phyloP scores from a whole-genome alignment of 768 basidiomycete species.

The Mycena capillaripes region DNA sequence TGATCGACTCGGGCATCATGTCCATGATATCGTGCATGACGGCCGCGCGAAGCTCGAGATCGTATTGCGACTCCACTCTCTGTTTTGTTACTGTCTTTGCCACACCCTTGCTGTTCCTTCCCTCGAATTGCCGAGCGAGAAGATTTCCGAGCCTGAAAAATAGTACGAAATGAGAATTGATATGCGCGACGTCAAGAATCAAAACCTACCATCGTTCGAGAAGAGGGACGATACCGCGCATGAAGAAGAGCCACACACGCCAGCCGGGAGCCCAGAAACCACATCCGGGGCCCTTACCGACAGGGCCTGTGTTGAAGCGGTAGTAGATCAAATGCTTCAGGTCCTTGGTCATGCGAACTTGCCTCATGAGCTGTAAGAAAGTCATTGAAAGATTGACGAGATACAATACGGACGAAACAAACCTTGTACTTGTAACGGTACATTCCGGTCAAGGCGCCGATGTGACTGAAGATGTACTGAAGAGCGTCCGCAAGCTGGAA shows the following conservation, averaged over 20 bases:
- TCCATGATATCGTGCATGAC: conserved; percentile 99
- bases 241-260: conserved; percentile 99
- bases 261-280: conserved; percentile 99
- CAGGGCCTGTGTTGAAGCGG: conserved; percentile 99
- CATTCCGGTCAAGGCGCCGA: conserved; percentile 99
- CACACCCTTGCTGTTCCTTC: conserved; percentile 95
- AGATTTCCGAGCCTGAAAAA: conserved; percentile 86
- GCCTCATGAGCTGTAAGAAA: conserved; percentile 86
- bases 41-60: conserved; percentile 95
- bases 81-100: conserved; percentile 99
- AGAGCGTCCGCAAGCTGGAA: conserved; percentile 99
- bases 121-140: conserved; percentile 98
- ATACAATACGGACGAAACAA: conserved; percentile 32
- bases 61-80: conserved; percentile 98
- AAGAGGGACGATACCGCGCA: conserved; percentile 98
- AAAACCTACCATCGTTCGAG: conserved; percentile 88
- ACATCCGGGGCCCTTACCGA: conserved; percentile 98
- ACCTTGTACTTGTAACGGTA: conserved; percentile 99
- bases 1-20: conserved; percentile 99
- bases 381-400: conserved; percentile 13
- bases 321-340: conserved; percentile 98
- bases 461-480: conserved; percentile 97
- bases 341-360: conserved; percentile 99
- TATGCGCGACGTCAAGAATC: not conserved
- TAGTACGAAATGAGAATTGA: not conserved